These are phyloP conservation scores for Chlamydomonas schloesseri DNA, from an alignment of 139 green algal genomes.

Conservation along the genomic window DNA sequence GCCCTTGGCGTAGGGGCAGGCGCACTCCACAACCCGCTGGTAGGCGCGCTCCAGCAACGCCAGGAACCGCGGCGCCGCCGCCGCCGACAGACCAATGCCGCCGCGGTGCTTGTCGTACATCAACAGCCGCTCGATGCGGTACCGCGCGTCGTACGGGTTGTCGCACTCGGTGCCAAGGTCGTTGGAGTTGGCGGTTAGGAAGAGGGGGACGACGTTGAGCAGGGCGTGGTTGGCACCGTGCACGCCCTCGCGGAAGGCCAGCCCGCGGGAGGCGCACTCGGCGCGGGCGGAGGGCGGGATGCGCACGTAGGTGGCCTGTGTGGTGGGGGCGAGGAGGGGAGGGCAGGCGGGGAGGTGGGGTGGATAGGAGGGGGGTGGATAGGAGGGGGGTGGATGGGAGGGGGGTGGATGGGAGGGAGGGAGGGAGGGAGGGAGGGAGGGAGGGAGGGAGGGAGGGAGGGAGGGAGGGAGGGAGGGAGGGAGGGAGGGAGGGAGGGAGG, in stretches of 20 bases:
- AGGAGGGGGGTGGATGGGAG: not conserved
- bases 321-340: not conserved
- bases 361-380: not conserved
- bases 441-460: not conserved
- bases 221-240: constrained; percentile 93
- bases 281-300: constrained; percentile 75
- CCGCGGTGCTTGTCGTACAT: constrained; percentile 92
- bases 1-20: constrained; percentile 73
- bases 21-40: constrained; percentile 79
- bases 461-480: not conserved
- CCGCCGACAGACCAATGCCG: constrained; percentile 85
- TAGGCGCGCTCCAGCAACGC: constrained; percentile 80
- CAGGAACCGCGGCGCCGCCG: constrained; percentile 75
- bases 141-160: constrained; percentile 83
- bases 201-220: constrained; percentile 90
- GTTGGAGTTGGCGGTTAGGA: constrained; percentile 70
- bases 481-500: not conserved
- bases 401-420: not conserved
- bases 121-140: constrained; percentile 88
- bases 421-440: no score
- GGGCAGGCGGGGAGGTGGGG: not conserved
- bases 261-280: constrained; percentile 46
- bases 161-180: constrained; percentile 75
- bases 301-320: constrained; percentile 81
- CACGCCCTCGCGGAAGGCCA: constrained; percentile 82